These are phyloP conservation scores for Cystobasidiopsis lactophilus DNA, from an alignment of 768 basidiomycete species.

Conservation along the genomic window DNA sequence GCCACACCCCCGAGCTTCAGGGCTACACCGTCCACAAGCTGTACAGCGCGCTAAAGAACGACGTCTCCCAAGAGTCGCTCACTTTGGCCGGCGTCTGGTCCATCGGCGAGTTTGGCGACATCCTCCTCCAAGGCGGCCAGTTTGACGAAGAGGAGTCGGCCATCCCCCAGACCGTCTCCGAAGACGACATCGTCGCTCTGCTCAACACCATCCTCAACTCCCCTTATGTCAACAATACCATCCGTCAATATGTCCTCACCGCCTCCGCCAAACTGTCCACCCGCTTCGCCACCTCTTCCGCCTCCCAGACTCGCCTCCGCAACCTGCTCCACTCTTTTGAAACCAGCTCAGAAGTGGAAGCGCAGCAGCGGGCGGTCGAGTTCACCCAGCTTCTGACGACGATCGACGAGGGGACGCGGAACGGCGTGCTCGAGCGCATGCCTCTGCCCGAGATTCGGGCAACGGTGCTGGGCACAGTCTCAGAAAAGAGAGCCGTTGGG, in stretches of 20 bases:
- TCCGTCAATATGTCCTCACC: slow-evolving; percentile 76
- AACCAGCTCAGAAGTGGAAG: slow-evolving; percentile 72
- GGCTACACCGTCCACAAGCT: slow-evolving; percentile 81
- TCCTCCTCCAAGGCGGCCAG: slow-evolving; percentile 47
- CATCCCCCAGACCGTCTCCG: slow-evolving; percentile 31
- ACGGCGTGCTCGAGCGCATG: slow-evolving; percentile 89
- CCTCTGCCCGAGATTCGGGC: slow-evolving; percentile 94
- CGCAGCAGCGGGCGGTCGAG: slow-evolving; percentile 90
- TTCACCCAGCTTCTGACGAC: slow-evolving; percentile 58
- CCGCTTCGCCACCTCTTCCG: slow-evolving; percentile 39
- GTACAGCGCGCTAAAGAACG: slow-evolving; percentile 61
- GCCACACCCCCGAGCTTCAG: slow-evolving; percentile 90
- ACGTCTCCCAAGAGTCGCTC: slow-evolving; percentile 89
- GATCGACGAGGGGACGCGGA: slow-evolving; percentile 43
- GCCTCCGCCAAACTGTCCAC: slow-evolving; percentile 75
- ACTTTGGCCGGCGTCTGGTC: slow-evolving; percentile 87
- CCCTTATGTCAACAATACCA: slow-evolving; percentile 76
- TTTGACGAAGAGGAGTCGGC: slow-evolving; percentile 58
- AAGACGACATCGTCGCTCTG: slow-evolving; percentile 65
- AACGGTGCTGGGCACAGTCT: slow-evolving; percentile 86
- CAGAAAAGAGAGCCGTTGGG: slow-evolving; percentile 83
- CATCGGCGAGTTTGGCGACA: slow-evolving; percentile 86
- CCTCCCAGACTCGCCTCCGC: slow-evolving; percentile 27
- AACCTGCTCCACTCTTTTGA: slow-evolving; percentile 43
- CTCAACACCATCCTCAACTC: slow-evolving; percentile 70